Base-by-base conservation (phyloP, 192 early-diverging fungal species). In the Umbelopsis sp. region DNA sequence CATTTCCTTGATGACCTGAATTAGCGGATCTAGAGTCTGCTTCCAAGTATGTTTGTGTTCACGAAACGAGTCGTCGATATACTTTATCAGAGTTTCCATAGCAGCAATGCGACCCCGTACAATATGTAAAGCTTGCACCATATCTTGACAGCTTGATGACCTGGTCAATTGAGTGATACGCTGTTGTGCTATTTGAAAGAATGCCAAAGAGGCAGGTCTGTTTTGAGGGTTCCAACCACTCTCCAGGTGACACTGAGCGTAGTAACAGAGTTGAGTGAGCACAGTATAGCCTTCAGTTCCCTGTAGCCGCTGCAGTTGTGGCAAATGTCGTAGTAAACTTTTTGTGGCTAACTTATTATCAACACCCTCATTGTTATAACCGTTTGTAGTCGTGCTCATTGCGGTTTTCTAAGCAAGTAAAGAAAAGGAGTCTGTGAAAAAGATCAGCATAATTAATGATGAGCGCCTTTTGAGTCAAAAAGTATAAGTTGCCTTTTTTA, bases 151-250 rank as follows among this genome's bases (percentile, higher is more conserved):
- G 3, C 2, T n/a, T 13, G 55, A n/a, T 35, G 16, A 5, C 15
- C 13, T 11, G 27, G 33, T 10, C 30, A 61, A 18, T 33, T 61
- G 33, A 4, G 55, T 18, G 13, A 61, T 37, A n/a, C 25, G 55
- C 16, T 35, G 27, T 16, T 61, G 27, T 16, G 55, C 55, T 30
- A 35, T 35, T 61, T 37, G 55, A n/a, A 61, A 61, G 30, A 61
- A 61, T n/a, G 33, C 16, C 25, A 61, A 35, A 6, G 55, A 25
- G 15, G 27, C 30, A 8, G 7, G 27, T 61, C 55, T 23, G 18
- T 61, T 27, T 13, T 61, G 55, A 16, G 55, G 55, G 13, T 61
- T 25, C 55, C 55, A 61, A 10, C 25, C 55, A 12, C 27, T 61
- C n/a, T 61, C 55, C 6, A 61, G 2, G 13, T 61, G 55, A 35